phyloP scores from a whole-genome alignment of 352 stramenopile genomes.

The Pythium scleroteichum region DNA sequence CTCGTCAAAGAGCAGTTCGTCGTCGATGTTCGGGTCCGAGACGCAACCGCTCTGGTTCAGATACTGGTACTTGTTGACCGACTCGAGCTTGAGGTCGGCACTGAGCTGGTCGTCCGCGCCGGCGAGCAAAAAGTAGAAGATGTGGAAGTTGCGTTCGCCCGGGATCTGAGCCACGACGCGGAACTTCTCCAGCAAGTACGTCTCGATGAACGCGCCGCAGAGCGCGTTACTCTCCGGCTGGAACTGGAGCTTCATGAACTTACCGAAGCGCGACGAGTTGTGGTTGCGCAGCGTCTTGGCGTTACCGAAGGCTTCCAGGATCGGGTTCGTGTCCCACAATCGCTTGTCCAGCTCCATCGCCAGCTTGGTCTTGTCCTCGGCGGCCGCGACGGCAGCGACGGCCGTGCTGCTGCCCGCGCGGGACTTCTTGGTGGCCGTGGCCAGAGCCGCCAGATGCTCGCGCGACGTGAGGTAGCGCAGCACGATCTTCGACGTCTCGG shows the following conservation, averaged over 20 bases:
- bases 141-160: slow-evolving; percentile 90
- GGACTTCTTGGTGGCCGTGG: slow-evolving; percentile 34
- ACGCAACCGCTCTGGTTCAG: slow-evolving; percentile 88
- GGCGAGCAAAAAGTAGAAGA: slow-evolving; percentile 90
- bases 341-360: slow-evolving; percentile 84
- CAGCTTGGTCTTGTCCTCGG: slow-evolving; percentile 51
- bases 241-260: slow-evolving; percentile 93
- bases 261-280: slow-evolving; percentile 95
- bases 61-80: slow-evolving; percentile 68
- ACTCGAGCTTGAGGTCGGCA: slow-evolving; percentile 58
- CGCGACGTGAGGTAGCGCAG: slow-evolving; percentile 84
- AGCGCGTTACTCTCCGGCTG: slow-evolving; percentile 69
- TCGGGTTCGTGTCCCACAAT: slow-evolving; percentile 88
- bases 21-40: slow-evolving; percentile 82
- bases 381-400: slow-evolving; percentile 22
- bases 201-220: slow-evolving; percentile 82
- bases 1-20: slow-evolving; percentile 87
- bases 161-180: slow-evolving; percentile 86
- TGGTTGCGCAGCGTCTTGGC: slow-evolving; percentile 94
- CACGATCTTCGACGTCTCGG: slow-evolving; percentile 89
- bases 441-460: slow-evolving; percentile 54
- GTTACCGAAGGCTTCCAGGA: slow-evolving; percentile 96
- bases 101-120: slow-evolving; percentile 65
- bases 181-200: slow-evolving; percentile 90
- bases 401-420: slow-evolving; percentile 11